These are phyloP conservation scores for Entomortierella lignicola DNA, from an alignment of 192 early-diverging fungal species.

Conservation along the genomic window DNA sequence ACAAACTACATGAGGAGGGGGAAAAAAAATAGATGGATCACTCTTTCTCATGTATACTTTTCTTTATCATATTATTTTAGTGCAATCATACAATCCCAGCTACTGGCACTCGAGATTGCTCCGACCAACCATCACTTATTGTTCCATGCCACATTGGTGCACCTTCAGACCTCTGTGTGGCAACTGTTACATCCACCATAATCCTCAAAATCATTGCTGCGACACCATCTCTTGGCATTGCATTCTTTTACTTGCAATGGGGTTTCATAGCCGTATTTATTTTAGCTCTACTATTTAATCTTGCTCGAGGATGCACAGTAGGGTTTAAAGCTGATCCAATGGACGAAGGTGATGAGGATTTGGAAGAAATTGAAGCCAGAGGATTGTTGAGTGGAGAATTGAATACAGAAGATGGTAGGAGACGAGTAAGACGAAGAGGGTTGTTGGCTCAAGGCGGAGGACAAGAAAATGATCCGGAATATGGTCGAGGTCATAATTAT, in stretches of 20 bases:
- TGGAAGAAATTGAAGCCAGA: slow-evolving; percentile 23
- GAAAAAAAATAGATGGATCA: too few relatives aligned
- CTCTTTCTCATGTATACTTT: neutral
- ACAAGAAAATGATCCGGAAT: neutral
- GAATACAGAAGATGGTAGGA: slow-evolving; percentile 11
- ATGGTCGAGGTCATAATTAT: too few relatives aligned
- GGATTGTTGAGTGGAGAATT: slow-evolving; percentile 17
- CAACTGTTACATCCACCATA: slow-evolving; percentile 61
- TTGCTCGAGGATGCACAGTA: slow-evolving; percentile 39
- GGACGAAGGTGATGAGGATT: slow-evolving; percentile 47
- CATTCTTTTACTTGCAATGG: slow-evolving; percentile 66
- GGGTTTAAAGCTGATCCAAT: slow-evolving; percentile 51
- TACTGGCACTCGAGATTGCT: slow-evolving; percentile 53
- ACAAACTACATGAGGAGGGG: too few relatives aligned
- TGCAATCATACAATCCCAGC: slow-evolving; percentile 61
- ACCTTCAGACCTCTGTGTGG: slow-evolving; percentile 64
- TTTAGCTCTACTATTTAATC: slow-evolving; percentile 54
- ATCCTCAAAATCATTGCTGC: slow-evolving; percentile 60
- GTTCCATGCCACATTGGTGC: slow-evolving; percentile 66
- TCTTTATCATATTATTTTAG: slow-evolving; percentile 19
- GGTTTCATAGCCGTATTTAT: slow-evolving; percentile 57
- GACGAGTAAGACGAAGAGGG: slow-evolving; percentile 7
- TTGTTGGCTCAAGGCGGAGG: neutral
- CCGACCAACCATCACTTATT: slow-evolving; percentile 55
- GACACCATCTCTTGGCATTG: slow-evolving; percentile 62